Evolutionary conservation across 169 alveolate genomes (phyloP), one percentile per base, ranked within the genome.

Genomic region (Plasmodium fragile): DNA sequence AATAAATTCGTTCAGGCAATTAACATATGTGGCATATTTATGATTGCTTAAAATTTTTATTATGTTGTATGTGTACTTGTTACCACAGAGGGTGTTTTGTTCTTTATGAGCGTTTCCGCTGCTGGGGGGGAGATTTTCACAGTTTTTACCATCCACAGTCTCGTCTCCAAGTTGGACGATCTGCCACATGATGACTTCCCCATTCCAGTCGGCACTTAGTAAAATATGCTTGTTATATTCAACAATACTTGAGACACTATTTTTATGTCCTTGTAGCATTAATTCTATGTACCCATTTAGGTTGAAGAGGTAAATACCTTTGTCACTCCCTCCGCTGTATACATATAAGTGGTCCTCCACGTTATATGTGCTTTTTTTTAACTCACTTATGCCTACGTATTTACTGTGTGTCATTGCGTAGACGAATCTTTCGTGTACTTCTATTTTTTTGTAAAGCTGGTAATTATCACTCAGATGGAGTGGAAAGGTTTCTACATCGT

Each of bases 131-230:
- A 25, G 25, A 49, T 11, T 82, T 6, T 7, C 75, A 36, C 4
- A 81, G 25, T 55, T 13, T 10, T 59, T 6, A 32, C 34, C 70
- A 16, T 6, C 28, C 34, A 36, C 52, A 8, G 36, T 10, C n/a
- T 28, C 39, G n/a, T 81, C 36, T 13, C 59, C 59, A 49, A 30
- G 30, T 72, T 72, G 72, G 32, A 73, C 49, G 41, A 84, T 73
- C 22, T 22, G 34, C 93, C 93, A 84, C 18, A 84, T 75, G 39
- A 84, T 49, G 8, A 84, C 93, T 10, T 84, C 85, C 8, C 93
- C 93, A 41, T 84, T 73, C 93, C 93, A 84, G 78, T 84, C 93
- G 4, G 80, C 93, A 73, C 93, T 84, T 30, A 84, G 45, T 22
- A 84, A 43, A 84, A 84, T 84, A 84, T 84, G 11, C 79, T 84